Conservation (phyloP, 2,329 filamentous ascomycete genomes). For the Thermothelomyces thermophilus region DNA sequence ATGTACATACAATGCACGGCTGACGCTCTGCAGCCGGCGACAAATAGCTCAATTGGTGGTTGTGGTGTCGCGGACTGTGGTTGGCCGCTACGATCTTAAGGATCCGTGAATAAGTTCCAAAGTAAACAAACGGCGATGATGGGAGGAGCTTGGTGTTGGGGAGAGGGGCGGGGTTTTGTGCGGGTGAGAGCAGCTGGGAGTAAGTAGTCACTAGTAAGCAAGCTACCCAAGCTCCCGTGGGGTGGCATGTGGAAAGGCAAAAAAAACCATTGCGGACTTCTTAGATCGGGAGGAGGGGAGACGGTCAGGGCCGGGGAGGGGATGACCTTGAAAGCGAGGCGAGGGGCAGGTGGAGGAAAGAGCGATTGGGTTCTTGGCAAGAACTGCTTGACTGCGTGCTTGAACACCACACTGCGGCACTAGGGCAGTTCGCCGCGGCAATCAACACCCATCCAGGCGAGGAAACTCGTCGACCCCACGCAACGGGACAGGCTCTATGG, state of each 20-base stretch:
- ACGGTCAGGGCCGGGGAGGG: conserved; percentile 11
- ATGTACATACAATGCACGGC: conserved; percentile 21
- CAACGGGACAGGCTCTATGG: conserved; percentile 14
- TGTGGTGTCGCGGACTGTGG: conserved; percentile 18
- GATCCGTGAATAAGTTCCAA: neutral
- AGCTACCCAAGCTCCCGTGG: conserved; percentile 7
- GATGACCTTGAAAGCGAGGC: conserved; percentile 11
- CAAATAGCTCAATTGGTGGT: neutral
- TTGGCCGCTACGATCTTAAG: conserved; percentile 17
- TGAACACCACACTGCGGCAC: neutral
- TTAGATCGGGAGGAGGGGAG: neutral
- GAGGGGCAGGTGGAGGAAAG: conserved; percentile 17
- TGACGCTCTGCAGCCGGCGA: conserved; percentile 9
- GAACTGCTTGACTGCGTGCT: conserved; percentile 7
- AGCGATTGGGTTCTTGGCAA: conserved; percentile 20
- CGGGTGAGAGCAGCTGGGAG: neutral
- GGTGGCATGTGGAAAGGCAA: conserved; percentile 4
- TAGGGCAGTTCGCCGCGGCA: conserved; percentile 13
- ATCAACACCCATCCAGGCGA: conserved; percentile 10
- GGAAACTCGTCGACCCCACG: conserved; percentile 25
- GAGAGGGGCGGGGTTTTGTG: too few species aligned
- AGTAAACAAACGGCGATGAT: conserved; percentile 14
- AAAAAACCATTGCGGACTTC: conserved; percentile 14
- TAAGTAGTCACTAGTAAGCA: too few species aligned
- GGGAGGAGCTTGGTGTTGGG: neutral